Evolutionary conservation across 345 rosid genomes (phyloP).

Genomic region (Hibiscus trionum): DNA sequence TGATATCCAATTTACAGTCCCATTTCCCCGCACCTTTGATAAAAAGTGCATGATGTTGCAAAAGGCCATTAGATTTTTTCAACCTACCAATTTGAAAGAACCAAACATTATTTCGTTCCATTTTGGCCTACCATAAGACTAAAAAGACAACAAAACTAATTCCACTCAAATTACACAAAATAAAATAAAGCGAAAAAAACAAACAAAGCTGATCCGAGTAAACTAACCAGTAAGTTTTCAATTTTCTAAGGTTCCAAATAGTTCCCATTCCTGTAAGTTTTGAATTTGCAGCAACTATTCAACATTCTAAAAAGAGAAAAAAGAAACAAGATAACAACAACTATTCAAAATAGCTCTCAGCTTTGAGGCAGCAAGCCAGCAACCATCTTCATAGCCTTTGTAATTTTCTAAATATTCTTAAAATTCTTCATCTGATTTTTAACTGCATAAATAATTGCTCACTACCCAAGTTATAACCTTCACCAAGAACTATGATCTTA

Average conservation of each 20-base stretch:
- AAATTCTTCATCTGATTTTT: no score
- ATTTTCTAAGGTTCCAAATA: neutral
- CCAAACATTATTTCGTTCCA: neutral
- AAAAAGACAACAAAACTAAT: neutral
- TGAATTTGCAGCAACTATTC: no score
- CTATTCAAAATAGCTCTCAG: no score
- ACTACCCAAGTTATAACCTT: no score
- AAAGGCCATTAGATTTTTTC: neutral
- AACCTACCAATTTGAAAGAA: neutral
- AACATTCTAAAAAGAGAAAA: no score
- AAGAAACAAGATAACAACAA: no score
- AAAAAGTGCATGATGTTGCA: neutral
- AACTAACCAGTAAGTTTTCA: neutral
- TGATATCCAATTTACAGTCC: no score
- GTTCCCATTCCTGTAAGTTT: neutral
- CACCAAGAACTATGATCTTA: no score
- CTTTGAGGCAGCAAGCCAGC: no score
- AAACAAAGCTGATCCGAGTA: neutral
- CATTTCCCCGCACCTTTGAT: neutral
- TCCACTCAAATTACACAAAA: neutral
- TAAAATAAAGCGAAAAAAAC: neutral
- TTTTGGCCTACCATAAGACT: neutral
- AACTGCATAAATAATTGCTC: no score
- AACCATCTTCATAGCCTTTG: no score
- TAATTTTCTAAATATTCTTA: no score